These are phyloP conservation scores for Lobosporangium transversale DNA, from an alignment of 192 early-diverging fungal genomes.

Conservation along the genomic window DNA sequence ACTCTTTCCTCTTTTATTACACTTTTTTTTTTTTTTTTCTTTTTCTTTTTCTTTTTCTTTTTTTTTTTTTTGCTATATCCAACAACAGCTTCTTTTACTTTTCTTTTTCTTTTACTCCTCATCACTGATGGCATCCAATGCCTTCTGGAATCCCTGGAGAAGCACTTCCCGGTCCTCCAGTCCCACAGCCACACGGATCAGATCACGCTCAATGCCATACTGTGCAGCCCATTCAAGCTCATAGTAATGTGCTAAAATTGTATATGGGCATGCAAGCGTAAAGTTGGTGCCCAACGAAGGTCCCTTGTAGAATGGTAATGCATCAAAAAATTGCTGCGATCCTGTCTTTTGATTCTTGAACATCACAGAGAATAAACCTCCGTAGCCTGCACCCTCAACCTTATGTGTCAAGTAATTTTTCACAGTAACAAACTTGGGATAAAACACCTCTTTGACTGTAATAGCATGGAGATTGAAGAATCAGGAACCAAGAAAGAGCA, in stretches of 20 bases:
- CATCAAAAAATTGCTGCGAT: conserved; percentile 81
- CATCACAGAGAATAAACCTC: conserved; percentile 87
- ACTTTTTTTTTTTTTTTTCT: no score
- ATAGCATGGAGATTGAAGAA: neutral
- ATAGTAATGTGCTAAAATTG: conserved; percentile 92
- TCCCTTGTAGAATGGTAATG: conserved; percentile 85
- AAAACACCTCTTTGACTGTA: conserved; percentile 77
- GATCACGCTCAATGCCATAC: conserved; percentile 77
- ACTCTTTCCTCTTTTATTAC: no score
- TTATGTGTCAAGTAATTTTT: conserved; percentile 76
- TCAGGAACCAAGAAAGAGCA: neutral
- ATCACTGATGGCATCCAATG: conserved; percentile 68
- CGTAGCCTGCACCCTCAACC: conserved; percentile 77
- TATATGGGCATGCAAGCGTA: conserved; percentile 93
- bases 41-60: no score
- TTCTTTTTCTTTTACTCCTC: neutral
- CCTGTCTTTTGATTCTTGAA: conserved; percentile 66
- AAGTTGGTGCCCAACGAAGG: conserved; percentile 98
- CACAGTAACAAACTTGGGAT: conserved; percentile 83
- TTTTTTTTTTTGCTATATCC: no score
- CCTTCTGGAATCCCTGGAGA: conserved; percentile 75
- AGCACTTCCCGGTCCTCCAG: conserved; percentile 80
- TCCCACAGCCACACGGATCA: conserved; percentile 92
- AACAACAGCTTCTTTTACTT: no score
- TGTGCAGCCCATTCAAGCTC: conserved; percentile 94